Base-by-base conservation (phyloP, 768 basidiomycete species). In the Rubroboletus pulcherrimus region DNA sequence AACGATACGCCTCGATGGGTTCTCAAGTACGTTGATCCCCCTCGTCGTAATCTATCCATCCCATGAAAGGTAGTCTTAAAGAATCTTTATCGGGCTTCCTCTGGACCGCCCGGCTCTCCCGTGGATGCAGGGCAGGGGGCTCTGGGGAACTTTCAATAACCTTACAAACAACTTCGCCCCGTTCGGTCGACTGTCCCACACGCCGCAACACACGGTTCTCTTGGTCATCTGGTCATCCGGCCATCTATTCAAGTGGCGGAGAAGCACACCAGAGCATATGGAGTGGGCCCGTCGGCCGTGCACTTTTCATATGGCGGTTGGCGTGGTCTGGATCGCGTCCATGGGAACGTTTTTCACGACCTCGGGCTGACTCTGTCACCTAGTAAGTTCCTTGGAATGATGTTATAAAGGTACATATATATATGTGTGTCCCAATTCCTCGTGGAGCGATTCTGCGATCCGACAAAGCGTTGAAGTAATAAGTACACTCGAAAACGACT, bases 211-310 rank as follows among this genome's bases (percentile, higher is more conserved):
- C 30, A 30, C 4, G 26, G 11, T 26, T 43, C n/a, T 14, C 31
- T 26, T 53, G 37, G 30, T 35, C 54, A 55, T 37, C n/a, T 43
- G 34, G 21, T 33, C 54, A 55, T 54, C 40, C 21, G 30, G 35
- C 5, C 29, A 43, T 43, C 21, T 31, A 31, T 17, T 5, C 35
- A 26, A 14, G 5, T 10, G 21, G 30, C 35, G 35, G 29, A 53
- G 17, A 55, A 14, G 34, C 24, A 39, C 33, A 0, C 14, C 17
- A 38, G 19, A 33, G 9, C 46, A 29, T 49, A n/a, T 40, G 41
- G 44, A 37, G 14, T 11, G 55, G 21, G 21, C 29, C 21, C 5
- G 9, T 15, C 19, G 2, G 37, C 12, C 1, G n/a, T n/a, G n/a
- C n/a, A 24, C 7, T 29, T 42, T 41, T 31, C 19, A 43, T 43